phyloP scores from a whole-genome alignment of 169 alveolate species.

The Theileria equi region DNA sequence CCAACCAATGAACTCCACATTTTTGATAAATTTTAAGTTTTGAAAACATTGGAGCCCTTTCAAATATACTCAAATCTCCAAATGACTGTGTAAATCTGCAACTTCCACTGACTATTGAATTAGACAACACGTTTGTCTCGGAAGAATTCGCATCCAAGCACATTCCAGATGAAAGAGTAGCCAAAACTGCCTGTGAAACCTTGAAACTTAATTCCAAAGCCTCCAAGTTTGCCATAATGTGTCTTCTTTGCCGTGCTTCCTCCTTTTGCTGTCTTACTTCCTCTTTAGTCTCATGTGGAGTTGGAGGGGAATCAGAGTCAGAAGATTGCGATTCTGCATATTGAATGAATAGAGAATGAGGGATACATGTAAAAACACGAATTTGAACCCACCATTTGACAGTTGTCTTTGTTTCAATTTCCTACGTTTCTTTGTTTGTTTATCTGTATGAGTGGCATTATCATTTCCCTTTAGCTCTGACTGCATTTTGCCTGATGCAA shows the following conservation, averaged over 20 bases:
- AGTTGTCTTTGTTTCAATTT: conserved; percentile 36
- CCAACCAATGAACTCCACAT: conserved; percentile 86
- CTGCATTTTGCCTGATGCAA: background rate
- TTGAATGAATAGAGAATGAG: too few species aligned
- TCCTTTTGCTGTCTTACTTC: conserved; percentile 32
- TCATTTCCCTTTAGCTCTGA: background rate
- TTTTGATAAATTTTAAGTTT: conserved; percentile 80
- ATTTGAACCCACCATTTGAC: background rate
- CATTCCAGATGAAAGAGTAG: conserved; percentile 25
- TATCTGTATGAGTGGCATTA: background rate
- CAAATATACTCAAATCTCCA: conserved; percentile 20
- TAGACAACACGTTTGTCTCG: background rate
- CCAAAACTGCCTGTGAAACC: conserved; percentile 30
- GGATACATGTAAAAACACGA: background rate
- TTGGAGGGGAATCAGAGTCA: background rate
- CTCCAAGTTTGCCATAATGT: conserved; percentile 13
- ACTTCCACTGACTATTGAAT: conserved; percentile 24
- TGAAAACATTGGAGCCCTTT: conserved; percentile 19
- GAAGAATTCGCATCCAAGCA: background rate
- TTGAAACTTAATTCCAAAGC: conserved; percentile 11
- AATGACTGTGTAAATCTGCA: conserved; percentile 17
- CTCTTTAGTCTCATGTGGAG: background rate
- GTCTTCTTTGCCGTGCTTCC: conserved; percentile 21
- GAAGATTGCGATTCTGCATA: too few species aligned
- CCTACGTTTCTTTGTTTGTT: conserved; percentile 16